A percentile compares a stretch with the other conserved stretches of the same genome.
Evolutionary conservation across 208 protist species (phyloP).

Genomic region (Trypanosoma cruzi): DNA sequence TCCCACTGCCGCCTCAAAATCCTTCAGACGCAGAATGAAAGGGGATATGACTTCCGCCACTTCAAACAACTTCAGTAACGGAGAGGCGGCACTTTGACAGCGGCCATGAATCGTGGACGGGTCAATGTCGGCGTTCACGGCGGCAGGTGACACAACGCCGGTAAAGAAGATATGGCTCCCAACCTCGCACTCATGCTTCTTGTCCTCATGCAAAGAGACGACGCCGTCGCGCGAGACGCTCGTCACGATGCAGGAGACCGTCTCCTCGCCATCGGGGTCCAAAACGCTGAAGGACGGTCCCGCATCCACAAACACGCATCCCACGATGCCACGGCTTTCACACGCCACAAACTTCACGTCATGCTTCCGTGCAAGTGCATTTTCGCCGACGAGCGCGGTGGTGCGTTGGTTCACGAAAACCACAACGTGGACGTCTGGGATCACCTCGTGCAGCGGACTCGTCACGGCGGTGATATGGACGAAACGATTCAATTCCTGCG

Average conservation of each 20-base stretch:
- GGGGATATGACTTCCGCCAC: slow-evolving; percentile 75
- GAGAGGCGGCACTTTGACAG: slow-evolving; percentile 5
- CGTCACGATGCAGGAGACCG: slow-evolving; percentile 79
- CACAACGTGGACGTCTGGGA: slow-evolving; percentile 65
- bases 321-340: slow-evolving; percentile 80
- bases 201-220: slow-evolving; percentile 88
- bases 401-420: slow-evolving; percentile 79
- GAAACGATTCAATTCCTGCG: slow-evolving; percentile 91
- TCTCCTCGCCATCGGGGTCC: slow-evolving; percentile 89
- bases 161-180: slow-evolving; percentile 87
- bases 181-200: slow-evolving; percentile 85
- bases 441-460: slow-evolving; percentile 17
- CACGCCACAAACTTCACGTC: slow-evolving; percentile 80
- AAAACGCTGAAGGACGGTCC: slow-evolving; percentile 63
- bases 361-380: slow-evolving; percentile 54
- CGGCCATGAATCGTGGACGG: slow-evolving; percentile 14
- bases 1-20: slow-evolving; percentile 25
- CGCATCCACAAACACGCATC: slow-evolving; percentile 86
- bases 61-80: slow-evolving; percentile 62
- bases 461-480: slow-evolving; percentile 59
- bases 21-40: slow-evolving; percentile 59
- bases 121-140: slow-evolving; percentile 45
- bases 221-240: slow-evolving; percentile 63
- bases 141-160: slow-evolving; percentile 46
- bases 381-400: slow-evolving; percentile 49